Evolutionary conservation across 768 basidiomycete genomes (phyloP).

Genomic region (Chlorophyllum brunneum): DNA sequence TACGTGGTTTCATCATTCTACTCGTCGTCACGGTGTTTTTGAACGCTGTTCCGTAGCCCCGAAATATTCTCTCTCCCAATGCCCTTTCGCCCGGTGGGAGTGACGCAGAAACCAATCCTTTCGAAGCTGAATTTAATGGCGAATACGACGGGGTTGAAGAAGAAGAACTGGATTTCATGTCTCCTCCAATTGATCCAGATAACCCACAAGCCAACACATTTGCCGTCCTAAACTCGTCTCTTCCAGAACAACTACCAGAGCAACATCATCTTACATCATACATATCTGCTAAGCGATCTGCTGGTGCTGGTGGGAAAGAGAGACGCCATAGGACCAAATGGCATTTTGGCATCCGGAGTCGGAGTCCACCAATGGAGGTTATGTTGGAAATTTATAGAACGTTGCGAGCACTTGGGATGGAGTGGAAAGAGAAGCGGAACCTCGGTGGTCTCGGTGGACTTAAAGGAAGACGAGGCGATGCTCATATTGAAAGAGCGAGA

Average conservation of each 20-base stretch:
- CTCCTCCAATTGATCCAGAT: constrained; percentile 15
- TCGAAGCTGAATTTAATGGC: constrained; percentile 68
- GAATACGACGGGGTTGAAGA: constrained; percentile 50
- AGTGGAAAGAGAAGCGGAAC: constrained; percentile 92
- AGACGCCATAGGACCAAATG: constrained; percentile 83
- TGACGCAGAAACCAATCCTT: constrained; percentile 73
- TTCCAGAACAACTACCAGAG: constrained; percentile 58
- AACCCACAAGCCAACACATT: constrained; percentile 22
- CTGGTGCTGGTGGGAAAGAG: constrained; percentile 43
- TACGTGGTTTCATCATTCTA: constrained; percentile 35
- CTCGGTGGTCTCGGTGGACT: constrained; percentile 68
- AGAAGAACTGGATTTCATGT: constrained; percentile 32
- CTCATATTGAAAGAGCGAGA: constrained; percentile 56
- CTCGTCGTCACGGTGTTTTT: constrained; percentile 9
- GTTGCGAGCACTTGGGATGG: constrained; percentile 86
- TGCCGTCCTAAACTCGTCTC: constrained; percentile 85
- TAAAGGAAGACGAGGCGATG: constrained; percentile 27
- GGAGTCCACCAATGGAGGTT: constrained; percentile 97
- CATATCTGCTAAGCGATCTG: constrained; percentile 49
- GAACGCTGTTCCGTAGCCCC: constrained; percentile 43
- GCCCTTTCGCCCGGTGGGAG: constrained; percentile 59
- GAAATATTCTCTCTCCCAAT: constrained; percentile 63
- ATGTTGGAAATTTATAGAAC: constrained; percentile 99
- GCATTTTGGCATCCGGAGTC: constrained; percentile 97
- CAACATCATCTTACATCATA: constrained; percentile 73